phyloP scores from a whole-genome alignment of 2,329 filamentous ascomycete genomes.

The Botrytis porri region DNA sequence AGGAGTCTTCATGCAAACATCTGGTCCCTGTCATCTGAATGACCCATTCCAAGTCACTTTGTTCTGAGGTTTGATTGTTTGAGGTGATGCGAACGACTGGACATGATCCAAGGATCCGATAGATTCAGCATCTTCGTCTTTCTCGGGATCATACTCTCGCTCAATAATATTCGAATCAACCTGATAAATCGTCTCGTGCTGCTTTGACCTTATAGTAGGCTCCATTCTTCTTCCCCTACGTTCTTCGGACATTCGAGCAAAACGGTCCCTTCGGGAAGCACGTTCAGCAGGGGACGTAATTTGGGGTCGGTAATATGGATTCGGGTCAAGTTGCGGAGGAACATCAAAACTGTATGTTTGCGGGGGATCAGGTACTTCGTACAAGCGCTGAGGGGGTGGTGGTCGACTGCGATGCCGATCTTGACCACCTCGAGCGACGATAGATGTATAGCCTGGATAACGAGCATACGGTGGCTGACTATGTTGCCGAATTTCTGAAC shows the following conservation, averaged over 20 bases:
- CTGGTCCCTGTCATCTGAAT: background rate
- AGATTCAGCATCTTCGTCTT: slow-evolving; percentile 10
- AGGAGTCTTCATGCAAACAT: background rate
- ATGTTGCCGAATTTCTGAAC: slow-evolving; percentile 3
- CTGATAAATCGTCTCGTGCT: slow-evolving; percentile 2
- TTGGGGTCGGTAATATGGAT: slow-evolving; percentile 13
- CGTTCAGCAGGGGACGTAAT: background rate
- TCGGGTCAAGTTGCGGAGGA: background rate
- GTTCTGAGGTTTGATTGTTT: background rate
- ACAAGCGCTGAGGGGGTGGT: background rate
- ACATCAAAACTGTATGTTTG: background rate
- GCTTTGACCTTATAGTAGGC: background rate
- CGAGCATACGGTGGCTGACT: slow-evolving; percentile 6
- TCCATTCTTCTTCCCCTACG: slow-evolving; percentile 1
- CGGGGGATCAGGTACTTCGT: slow-evolving; percentile 7
- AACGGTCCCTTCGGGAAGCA: background rate
- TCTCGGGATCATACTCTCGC: slow-evolving; percentile 10
- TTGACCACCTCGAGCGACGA: background rate
- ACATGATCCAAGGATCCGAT: slow-evolving; percentile 1
- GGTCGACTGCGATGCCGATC: background rate
- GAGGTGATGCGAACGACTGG: background rate
- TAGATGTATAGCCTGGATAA: background rate
- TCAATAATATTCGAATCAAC: slow-evolving; percentile 3
- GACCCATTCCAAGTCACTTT: slow-evolving; percentile 2
- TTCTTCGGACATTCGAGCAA: slow-evolving; percentile 3